Conservation (phyloP, 202 grass and related monocot species). For the Sporobolus alterniflorus region DNA sequence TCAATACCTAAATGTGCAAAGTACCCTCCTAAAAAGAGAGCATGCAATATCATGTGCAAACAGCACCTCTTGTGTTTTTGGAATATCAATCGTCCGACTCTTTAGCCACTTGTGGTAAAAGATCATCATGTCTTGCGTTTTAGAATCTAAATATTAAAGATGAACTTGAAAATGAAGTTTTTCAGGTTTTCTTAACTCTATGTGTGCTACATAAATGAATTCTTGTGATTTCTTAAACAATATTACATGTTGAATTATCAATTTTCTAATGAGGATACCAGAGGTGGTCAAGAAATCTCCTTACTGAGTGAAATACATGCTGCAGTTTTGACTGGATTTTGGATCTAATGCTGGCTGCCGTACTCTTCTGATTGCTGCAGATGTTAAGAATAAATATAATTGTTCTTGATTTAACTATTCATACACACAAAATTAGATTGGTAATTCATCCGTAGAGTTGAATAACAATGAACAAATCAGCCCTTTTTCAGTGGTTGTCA, state of each 20-base stretch:
- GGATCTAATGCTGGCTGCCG: too few relatives aligned
- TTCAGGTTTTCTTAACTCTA: not conserved
- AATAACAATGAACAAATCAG: too few relatives aligned
- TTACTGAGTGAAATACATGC: constrained; percentile 3
- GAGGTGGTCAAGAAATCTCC: not conserved
- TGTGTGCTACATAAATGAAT: not conserved
- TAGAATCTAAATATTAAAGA: too few relatives aligned
- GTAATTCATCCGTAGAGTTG: too few relatives aligned
- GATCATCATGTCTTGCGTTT: too few relatives aligned
- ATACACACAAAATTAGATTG: not conserved
- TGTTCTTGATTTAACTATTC: not conserved
- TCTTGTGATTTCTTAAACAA: not conserved
- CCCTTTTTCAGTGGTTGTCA: too few relatives aligned
- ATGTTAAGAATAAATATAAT: not conserved
- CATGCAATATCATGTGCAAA: not conserved
- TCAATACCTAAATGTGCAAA: not conserved
- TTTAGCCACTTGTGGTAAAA: too few relatives aligned
- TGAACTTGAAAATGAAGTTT: not conserved
- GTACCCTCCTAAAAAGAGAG: not conserved
- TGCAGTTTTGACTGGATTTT: not conserved
- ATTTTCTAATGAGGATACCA: not conserved
- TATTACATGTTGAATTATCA: not conserved
- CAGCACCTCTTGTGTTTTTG: too few relatives aligned
- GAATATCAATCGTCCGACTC: too few relatives aligned
- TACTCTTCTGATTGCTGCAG: not conserved